These are phyloP conservation scores for Allium sativum DNA, from an alignment of 106 monocot genomes.

Conservation along the genomic window DNA sequence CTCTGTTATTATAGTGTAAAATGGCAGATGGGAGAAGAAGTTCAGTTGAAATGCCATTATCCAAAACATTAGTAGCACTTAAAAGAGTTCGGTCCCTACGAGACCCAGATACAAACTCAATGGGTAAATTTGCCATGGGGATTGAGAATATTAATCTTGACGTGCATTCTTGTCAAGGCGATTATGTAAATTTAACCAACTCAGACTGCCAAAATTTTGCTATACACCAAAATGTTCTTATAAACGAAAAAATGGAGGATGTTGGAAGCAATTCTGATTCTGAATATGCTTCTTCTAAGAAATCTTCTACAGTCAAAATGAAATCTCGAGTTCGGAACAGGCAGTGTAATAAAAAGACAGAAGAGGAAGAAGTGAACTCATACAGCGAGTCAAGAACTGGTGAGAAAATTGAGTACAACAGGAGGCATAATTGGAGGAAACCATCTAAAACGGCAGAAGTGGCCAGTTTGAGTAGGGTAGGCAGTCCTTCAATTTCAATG, in stretches of 20 bases:
- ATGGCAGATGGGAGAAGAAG: constrained; percentile 66
- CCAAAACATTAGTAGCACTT: constrained; percentile 78
- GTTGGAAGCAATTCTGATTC: constrained; percentile 24
- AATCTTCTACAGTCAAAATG: constrained; percentile 25
- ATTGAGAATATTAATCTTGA: constrained; percentile 45
- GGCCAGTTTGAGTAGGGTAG: constrained; percentile 31
- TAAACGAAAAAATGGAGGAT: constrained; percentile 27
- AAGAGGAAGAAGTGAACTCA: constrained; percentile 64
- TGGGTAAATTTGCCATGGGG: constrained; percentile 39
- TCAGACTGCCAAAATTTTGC: constrained; percentile 9
- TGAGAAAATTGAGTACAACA: constrained; percentile 19
- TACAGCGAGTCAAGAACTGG: constrained; percentile 23
- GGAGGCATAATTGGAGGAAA: constrained; percentile 23
- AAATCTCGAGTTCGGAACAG: constrained; percentile 14
- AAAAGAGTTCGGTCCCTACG: constrained; percentile 83
- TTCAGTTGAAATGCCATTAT: constrained; percentile 78
- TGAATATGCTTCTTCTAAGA: constrained; percentile 23
- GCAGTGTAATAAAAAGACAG: constrained; percentile 17
- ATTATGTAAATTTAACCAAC: constrained; percentile 7
- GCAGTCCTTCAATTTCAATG: constrained; percentile 59
- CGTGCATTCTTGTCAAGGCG: constrained; percentile 30
- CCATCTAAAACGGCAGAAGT: constrained; percentile 13
- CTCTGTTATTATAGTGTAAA: background rate
- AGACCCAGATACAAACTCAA: constrained; percentile 77
- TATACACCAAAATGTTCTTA: constrained; percentile 4